Base-by-base conservation (phyloP, 495 filamentous ascomycete species). In the Acidomyces sp. region DNA sequence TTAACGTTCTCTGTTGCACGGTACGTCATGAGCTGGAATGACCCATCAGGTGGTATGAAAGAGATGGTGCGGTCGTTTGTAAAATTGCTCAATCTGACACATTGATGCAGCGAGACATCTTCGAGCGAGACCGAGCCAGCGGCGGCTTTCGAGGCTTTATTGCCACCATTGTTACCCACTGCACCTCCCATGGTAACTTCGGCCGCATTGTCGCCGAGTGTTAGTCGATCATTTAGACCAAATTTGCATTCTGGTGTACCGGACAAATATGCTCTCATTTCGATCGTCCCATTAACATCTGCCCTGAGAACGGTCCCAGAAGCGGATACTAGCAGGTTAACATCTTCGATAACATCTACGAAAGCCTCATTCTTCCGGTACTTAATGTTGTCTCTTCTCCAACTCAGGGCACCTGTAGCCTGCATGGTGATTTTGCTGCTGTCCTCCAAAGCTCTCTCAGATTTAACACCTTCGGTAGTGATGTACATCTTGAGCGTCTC, bases 401-500 rank as follows among this genome's bases (percentile, higher is more conserved):
- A 99, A 25, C 90, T 96, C 13, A 93, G 69, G 3, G 92, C 92
- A 15, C 92, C 92, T 1, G 92, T 99, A 7, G 92, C 92, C 71
- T 99, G 92, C 85, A 93, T 93, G 18, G 92, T 99, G 61, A 99
- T 99, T 51, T 82, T 82, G 49, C 86, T 85, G 15, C 87, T 92
- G 60, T 96, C 87, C 56, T 87, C 82, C 56, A 84, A 78, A 37
- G 81, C 77, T 39, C 88, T 78, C 61, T 93, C 87, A 19, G 86
- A 90, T 62, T 93, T 94, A 65, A 99, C 92, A 31, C 92, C 90
- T 65, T 99, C 92, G 34, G 92, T 96, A 11, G 92, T 99, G 63
- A 99, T 99, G 67, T 99, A 96, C 88, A 96, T 95, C 67, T 96
- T 99, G 43, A 99, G 71, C 13, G 92, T 99, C 57, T 99, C 92